These are phyloP conservation scores for Entomortierella lignicola DNA, from an alignment of 192 early-diverging fungal species.

Conservation along the genomic window DNA sequence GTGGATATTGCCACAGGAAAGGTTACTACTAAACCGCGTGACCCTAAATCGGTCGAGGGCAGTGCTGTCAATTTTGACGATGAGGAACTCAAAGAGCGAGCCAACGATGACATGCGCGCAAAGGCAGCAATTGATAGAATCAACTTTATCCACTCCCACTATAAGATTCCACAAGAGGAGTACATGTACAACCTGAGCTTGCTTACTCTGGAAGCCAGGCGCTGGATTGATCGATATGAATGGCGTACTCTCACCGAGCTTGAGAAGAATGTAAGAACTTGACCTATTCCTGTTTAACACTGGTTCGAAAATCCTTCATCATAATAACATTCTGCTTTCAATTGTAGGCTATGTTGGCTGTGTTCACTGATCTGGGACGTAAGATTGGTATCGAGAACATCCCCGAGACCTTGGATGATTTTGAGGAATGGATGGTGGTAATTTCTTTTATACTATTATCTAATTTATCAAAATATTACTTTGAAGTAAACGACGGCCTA, in stretches of 20 bases:
- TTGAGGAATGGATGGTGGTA: slow-evolving; percentile 5
- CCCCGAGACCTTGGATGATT: neutral
- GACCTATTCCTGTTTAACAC: neutral
- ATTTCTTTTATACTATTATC: neutral
- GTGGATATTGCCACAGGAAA: neutral
- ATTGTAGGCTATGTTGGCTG: slow-evolving; percentile 3
- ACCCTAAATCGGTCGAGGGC: neutral
- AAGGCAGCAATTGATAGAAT: slow-evolving; percentile 32
- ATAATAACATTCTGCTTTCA: neutral
- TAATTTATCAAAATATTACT: no score
- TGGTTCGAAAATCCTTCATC: neutral
- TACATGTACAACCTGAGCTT: slow-evolving; percentile 46
- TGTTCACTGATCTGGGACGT: neutral
- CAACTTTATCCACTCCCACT: slow-evolving; percentile 53
- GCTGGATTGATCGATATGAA: slow-evolving; percentile 43
- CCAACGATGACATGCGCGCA: slow-evolving; percentile 22
- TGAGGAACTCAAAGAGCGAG: slow-evolving; percentile 11
- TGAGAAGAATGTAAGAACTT: slow-evolving; percentile 46
- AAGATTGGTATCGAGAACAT: slow-evolving; percentile 14
- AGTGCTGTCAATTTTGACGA: neutral
- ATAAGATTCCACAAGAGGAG: slow-evolving; percentile 52
- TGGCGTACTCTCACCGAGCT: slow-evolving; percentile 41
- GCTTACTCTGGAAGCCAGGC: slow-evolving; percentile 35
- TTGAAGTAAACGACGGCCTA: no score
- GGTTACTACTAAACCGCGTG: neutral